Base-by-base conservation (phyloP, 805 yeast species). In the Teunomyces panamensis region DNA sequence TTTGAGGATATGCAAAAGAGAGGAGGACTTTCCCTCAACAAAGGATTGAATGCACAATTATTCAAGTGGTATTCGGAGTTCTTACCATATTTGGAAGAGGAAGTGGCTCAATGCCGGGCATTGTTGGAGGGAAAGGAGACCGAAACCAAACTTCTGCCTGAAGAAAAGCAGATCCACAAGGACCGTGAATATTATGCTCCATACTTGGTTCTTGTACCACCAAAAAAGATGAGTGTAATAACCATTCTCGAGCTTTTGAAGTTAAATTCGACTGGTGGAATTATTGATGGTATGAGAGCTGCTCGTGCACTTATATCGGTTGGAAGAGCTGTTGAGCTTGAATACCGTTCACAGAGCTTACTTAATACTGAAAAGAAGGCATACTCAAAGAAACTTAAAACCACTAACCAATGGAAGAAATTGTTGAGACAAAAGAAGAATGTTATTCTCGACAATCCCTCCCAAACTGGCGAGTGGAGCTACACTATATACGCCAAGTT, bases 21-120 rank as follows among this genome's bases (percentile, higher is more conserved):
- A 54, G 89, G 89, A 17, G 81, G 75, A 9, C 59, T 79, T 45
- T 63, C 80, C 3, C 64, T 82, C 33, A 78, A 81, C 41, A 79
- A 81, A 49, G 77, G 81, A 9, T 69, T 91, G 34, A 90, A 89
- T 49, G 84, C 83, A 1, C 83, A 83, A 54, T 68, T 94, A 34
- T 94, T 89, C 80, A 79, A 80, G 49, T 94, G 99, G 99, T 85
- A 85, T 54, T 75, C 77, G 45, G 83, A 80, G 42, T 75, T 91
- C 78, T 65, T 83, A 28, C 94, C 96, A 0, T 69, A 83, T 44
- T 77, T 94, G 10, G 70, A 80, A 52, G 79, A 80, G 52, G 97
- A 89, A 63, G 76, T 82, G 9, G 69, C 69, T 34, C 71, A 76
- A 14, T 81, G 91, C 58, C 64, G 76, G 47, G 68, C 73, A 30